Percentiles rank a stretch among this genome's conserved stretches.
phyloP scores from a whole-genome alignment of 768 basidiomycete species.

The Candolleomyces aberdarensis region DNA sequence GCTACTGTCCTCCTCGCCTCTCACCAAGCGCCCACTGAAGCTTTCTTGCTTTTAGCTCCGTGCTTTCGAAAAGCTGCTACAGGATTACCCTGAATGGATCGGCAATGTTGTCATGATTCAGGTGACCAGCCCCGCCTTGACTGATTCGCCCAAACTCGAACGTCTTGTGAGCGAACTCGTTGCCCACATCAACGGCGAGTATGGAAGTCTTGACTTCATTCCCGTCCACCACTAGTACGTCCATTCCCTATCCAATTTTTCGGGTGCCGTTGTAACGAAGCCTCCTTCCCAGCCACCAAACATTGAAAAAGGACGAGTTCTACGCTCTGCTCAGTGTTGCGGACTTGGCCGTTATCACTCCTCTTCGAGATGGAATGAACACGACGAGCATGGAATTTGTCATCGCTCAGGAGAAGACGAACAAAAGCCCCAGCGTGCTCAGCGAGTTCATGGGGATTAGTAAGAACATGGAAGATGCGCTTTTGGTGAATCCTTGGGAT shows the following conservation, averaged over 20 bases:
- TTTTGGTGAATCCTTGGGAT: slow-evolving; percentile 96
- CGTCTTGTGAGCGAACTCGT: slow-evolving; percentile 91
- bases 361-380: slow-evolving; percentile 98
- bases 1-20: slow-evolving; percentile 3
- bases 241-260: background rate
- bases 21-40: background rate
- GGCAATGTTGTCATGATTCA: slow-evolving; percentile 87
- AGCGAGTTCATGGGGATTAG: slow-evolving; percentile 99
- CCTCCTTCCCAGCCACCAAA: slow-evolving; percentile 73
- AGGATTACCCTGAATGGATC: slow-evolving; percentile 94
- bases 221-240: slow-evolving; percentile 97
- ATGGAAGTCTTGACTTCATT: slow-evolving; percentile 90
- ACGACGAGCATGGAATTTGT: slow-evolving; percentile 98
- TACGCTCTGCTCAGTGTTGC: slow-evolving; percentile 92
- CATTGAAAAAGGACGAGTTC: slow-evolving; percentile 96
- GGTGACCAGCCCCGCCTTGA: slow-evolving; percentile 90
- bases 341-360: slow-evolving; percentile 93
- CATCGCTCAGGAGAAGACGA: slow-evolving; percentile 84
- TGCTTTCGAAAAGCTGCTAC: slow-evolving; percentile 91
- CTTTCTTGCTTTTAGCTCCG: slow-evolving; percentile 55
- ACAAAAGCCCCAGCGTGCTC: slow-evolving; percentile 82
- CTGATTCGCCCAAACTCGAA: slow-evolving; percentile 92
- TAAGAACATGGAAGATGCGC: slow-evolving; percentile 83
- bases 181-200: slow-evolving; percentile 93
- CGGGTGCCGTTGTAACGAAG: background rate